Conservation (phyloP, 371 early-diverging fungal species). For the Lichtheimia ornata region DNA sequence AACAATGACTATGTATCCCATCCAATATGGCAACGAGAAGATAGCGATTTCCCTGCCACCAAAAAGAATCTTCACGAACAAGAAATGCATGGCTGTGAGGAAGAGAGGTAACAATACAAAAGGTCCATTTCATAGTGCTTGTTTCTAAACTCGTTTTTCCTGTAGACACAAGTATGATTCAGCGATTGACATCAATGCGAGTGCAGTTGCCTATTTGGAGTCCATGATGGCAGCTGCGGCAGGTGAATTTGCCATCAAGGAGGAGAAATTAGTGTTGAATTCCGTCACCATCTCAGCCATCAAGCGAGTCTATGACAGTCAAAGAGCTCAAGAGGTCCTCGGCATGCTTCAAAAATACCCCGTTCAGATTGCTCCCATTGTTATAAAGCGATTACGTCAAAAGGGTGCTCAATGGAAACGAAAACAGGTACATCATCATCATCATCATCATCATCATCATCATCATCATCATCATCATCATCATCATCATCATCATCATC, state of each 20-base stretch:
- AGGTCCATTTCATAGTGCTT: too few relatives aligned
- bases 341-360: not conserved
- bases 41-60: not conserved
- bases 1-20: not conserved
- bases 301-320: not conserved
- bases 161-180: too few relatives aligned
- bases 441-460: too few relatives aligned
- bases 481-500: too few relatives aligned
- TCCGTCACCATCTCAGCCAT: not conserved
- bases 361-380: not conserved
- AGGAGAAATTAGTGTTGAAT: not conserved
- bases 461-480: too few relatives aligned
- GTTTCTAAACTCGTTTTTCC: too few relatives aligned
- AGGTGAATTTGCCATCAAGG: not conserved
- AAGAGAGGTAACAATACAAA: not conserved
- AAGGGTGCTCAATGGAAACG: not conserved
- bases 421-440: not conserved
- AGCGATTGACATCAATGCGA: not conserved
- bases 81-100: not conserved
- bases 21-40: slow-evolving; percentile 3
- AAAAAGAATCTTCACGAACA: not conserved
- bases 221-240: not conserved
- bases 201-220: not conserved
- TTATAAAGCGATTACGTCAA: not conserved
- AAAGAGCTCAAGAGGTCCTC: not conserved